phyloP scores from a whole-genome alignment of 345 rosid genomes.

The Salix caprea region DNA sequence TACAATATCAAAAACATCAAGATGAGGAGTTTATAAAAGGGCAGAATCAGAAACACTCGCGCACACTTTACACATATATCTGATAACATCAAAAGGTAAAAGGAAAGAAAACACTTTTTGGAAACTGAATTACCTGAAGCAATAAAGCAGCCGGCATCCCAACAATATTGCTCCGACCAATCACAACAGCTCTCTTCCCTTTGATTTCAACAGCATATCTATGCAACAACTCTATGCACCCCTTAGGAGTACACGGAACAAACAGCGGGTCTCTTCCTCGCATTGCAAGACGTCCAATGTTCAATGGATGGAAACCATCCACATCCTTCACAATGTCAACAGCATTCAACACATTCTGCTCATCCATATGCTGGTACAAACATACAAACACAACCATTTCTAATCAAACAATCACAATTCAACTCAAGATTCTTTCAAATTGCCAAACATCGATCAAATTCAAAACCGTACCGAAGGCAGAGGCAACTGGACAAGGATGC shows the following conservation, averaged over 20 bases:
- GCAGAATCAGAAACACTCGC: neutral
- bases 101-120: neutral
- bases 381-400: neutral
- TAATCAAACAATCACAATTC: neutral
- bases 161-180: conserved; percentile 90
- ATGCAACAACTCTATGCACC: conserved; percentile 77
- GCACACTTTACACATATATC: no score
- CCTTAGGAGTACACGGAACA: conserved; percentile 87
- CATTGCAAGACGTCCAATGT: conserved; percentile 84
- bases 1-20: conserved; percentile 4
- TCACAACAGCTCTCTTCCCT: conserved; percentile 81
- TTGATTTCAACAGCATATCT: conserved; percentile 66
- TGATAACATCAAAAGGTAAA: no score
- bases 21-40: neutral
- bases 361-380: conserved; percentile 66
- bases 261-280: conserved; percentile 79
- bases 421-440: neutral
- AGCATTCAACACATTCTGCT: conserved; percentile 65
- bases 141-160: conserved; percentile 92
- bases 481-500: conserved; percentile 89
- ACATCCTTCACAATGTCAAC: conserved; percentile 81
- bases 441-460: neutral
- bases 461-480: conserved; percentile 59
- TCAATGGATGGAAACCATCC: conserved; percentile 84
- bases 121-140: conserved; percentile 50